Conservation (phyloP, 1,139 yeast species). For the Kluyveromyces marxianus region DNA sequence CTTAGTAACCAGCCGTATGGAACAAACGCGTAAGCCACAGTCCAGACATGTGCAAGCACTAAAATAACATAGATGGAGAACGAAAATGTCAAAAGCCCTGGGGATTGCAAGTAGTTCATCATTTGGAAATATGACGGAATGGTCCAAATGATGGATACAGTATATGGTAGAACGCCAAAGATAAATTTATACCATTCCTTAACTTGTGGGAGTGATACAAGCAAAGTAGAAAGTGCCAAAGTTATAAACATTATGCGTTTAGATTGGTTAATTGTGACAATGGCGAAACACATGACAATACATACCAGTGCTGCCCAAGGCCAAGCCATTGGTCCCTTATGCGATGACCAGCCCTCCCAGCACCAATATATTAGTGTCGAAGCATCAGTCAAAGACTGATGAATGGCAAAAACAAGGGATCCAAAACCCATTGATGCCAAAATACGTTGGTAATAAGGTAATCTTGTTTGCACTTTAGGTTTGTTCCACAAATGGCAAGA, state of each 20-base stretch:
- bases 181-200: constrained; percentile 76
- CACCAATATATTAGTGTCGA: constrained; percentile 83
- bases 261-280: constrained; percentile 23
- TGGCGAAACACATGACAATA: constrained; percentile 53
- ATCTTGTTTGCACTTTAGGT: not conserved
- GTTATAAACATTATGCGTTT: constrained; percentile 22
- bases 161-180: constrained; percentile 60
- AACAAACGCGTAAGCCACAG: constrained; percentile 96
- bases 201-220: constrained; percentile 16
- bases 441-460: constrained; percentile 12
- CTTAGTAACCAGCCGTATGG: constrained; percentile 86
- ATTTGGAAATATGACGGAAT: constrained; percentile 58
- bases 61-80: constrained; percentile 49
- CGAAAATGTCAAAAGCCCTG: constrained; percentile 49
- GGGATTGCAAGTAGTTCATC: constrained; percentile 52
- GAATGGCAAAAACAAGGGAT: constrained; percentile 61
- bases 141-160: constrained; percentile 54
- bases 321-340: constrained; percentile 73
- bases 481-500: constrained; percentile 10
- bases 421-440: constrained; percentile 60
- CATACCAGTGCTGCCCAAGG: constrained; percentile 78
- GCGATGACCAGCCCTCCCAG: constrained; percentile 72
- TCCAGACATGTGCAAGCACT: constrained; percentile 84
- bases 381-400: constrained; percentile 74
- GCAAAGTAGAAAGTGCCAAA: constrained; percentile 38